Percentiles rank a stretch among this genome's conserved stretches.
Evolutionary conservation across 2,329 filamentous ascomycete genomes (phyloP).

Genomic region (Herpotrichia juniperi): DNA sequence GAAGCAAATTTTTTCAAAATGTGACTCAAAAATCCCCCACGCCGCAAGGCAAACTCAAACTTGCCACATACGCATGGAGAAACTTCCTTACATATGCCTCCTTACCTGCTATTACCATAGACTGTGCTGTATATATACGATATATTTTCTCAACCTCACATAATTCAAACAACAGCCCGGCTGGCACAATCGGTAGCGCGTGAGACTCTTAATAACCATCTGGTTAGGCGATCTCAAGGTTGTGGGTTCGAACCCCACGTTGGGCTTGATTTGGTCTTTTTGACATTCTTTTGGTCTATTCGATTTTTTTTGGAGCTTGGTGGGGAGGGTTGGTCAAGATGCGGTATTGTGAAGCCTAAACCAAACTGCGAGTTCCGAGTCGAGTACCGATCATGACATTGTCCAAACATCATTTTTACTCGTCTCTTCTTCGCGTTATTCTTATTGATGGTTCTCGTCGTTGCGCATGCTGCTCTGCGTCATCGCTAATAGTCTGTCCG

Average conservation of each 20-base stretch:
- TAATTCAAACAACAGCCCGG: constrained; percentile 6
- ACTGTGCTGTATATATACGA: neutral
- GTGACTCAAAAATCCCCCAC: neutral
- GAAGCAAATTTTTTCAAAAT: neutral
- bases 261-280: constrained; percentile 5
- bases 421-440: too few relatives aligned
- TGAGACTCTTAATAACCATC: constrained; percentile 10
- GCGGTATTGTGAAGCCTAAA: too few relatives aligned
- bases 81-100: too few relatives aligned
- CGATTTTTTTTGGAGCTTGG: constrained; percentile 1
- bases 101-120: neutral
- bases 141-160: neutral
- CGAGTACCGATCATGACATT: too few relatives aligned
- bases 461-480: too few relatives aligned
- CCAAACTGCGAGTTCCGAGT: too few relatives aligned
- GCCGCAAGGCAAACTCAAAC: neutral
- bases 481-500: too few relatives aligned
- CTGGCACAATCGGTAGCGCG: constrained; percentile 14
- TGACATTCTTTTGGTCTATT: constrained; percentile 5
- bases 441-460: too few relatives aligned
- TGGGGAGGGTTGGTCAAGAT: too few relatives aligned
- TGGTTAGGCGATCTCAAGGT: constrained; percentile 7
- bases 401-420: too few relatives aligned
- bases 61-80: neutral
- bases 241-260: constrained; percentile 11